Percentiles rank a stretch among this genome's conserved stretches.
Conservation (phyloP, 257 asterid genomes). For the Handroanthus guayacan region DNA sequence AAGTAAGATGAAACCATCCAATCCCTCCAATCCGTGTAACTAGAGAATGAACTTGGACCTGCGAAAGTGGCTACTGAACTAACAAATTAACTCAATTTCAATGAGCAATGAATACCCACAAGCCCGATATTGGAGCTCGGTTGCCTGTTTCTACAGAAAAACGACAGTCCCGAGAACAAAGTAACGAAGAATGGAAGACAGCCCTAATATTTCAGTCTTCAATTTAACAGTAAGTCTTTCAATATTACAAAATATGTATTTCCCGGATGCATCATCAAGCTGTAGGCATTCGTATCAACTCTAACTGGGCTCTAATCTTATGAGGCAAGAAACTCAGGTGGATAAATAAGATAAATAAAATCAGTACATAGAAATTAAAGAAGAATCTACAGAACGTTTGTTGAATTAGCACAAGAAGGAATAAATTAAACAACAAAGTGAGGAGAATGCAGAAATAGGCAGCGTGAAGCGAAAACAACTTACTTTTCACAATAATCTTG, state of each 20-base stretch:
- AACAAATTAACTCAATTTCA: background rate
- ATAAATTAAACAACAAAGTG: background rate
- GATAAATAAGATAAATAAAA: background rate
- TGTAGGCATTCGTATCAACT: background rate
- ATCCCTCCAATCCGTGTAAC: background rate
- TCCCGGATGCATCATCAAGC: background rate
- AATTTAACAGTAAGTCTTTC: background rate
- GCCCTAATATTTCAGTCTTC: background rate
- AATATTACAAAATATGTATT: background rate
- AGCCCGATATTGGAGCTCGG: background rate
- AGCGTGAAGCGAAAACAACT: constrained; percentile 31
- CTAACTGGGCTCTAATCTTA: background rate
- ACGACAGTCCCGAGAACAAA: background rate
- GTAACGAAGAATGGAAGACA: background rate
- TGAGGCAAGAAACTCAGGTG: background rate
- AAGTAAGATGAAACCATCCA: too few relatives aligned
- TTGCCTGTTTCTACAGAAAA: background rate
- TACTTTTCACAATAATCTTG: constrained; percentile 64
- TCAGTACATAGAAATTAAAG: background rate
- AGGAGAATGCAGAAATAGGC: constrained; percentile 9
- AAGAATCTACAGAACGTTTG: background rate
- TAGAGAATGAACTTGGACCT: background rate
- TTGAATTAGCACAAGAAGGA: background rate
- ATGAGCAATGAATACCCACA: background rate
- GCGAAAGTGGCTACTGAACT: background rate